Base-by-base conservation (phyloP, 2,329 filamentous ascomycete species). In the Fusarium sp. region DNA sequence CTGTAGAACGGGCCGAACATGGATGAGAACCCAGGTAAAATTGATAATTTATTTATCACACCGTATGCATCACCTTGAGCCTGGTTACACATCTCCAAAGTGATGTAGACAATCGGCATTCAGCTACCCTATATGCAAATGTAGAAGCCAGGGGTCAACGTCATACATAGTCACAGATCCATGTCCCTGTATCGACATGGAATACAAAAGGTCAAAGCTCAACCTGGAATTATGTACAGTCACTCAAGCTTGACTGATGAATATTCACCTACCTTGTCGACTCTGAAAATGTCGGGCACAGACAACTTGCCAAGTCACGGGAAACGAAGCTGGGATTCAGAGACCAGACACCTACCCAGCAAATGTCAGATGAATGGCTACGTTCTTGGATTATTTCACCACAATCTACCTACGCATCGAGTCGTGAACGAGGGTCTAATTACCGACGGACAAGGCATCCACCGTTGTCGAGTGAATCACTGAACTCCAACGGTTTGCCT, bases 11-110 rank as follows among this genome's bases (percentile, higher is more conserved):
- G 11, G 10, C 16, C 11, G 40, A 14, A 2, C 0, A 4, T 14
- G 2, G 6, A 23, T 5, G 0, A 44, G 13, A 0, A 23, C 1
- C 1, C 18, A 44, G 9, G 1, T 2, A 7, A 0, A 23, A 14
- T 44, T 23, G 1, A 5, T 2, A 7, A 14, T 23, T 5, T 5
- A 6, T 9, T 16, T 29, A 49, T 16, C 6, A 49, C 1, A 49
- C 11, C 44, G 14, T 16, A 16, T 11, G 2, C 14, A 29, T 16
- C 5, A 13, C 14, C 23, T 2, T 8, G 9, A 6, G 25, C 23
- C 3, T 29, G 23, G 16, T 49, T 7, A 11, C 14, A 29, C 14
- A 16, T 23, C 23, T 16, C 13, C 2, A n/a, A 16, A 16, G 25
- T 6, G 1, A 46, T 7, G 7, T 6, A 4, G 10, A 10, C 9